A percentile compares a stretch with the other conserved stretches of the same genome.
Conservation (phyloP, 441 rosid genomes). For the Corymbia calophylla region DNA sequence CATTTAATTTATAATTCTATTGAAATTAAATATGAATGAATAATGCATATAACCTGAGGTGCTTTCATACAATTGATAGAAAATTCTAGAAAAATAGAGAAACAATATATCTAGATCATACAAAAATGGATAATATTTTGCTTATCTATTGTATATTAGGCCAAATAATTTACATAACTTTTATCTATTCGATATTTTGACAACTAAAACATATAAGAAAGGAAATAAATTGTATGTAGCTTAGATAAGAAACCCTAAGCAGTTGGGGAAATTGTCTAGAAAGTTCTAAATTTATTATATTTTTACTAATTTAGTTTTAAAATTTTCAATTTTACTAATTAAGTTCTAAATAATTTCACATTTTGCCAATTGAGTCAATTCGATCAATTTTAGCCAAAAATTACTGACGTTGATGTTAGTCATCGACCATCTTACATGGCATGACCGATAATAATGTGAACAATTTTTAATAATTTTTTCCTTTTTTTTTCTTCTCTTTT, state of each 20-base stretch:
- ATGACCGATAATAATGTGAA: rapidly evolving
- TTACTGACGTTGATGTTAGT: background rate
- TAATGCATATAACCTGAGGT: background rate
- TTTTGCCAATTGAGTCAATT: background rate
- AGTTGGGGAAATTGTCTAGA: background rate
- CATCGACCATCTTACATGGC: background rate
- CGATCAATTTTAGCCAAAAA: too few relatives aligned
- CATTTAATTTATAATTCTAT: background rate
- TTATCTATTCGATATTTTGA: background rate
- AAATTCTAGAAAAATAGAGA: background rate
- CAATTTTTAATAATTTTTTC: too few relatives aligned
- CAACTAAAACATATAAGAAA: background rate
- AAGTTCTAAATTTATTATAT: background rate
- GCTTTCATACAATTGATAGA: background rate
- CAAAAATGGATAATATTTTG: background rate
- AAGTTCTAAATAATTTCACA: background rate
- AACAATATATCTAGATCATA: background rate
- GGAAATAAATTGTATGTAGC: background rate
- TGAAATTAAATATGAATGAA: background rate
- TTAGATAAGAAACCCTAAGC: background rate
- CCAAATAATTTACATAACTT: background rate
- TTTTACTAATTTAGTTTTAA: too few relatives aligned
- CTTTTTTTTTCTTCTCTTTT: too few relatives aligned
- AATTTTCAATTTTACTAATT: background rate
- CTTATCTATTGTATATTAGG: background rate